Conservation (phyloP, 805 yeast species). For the Zygoascus bituminiphila region DNA sequence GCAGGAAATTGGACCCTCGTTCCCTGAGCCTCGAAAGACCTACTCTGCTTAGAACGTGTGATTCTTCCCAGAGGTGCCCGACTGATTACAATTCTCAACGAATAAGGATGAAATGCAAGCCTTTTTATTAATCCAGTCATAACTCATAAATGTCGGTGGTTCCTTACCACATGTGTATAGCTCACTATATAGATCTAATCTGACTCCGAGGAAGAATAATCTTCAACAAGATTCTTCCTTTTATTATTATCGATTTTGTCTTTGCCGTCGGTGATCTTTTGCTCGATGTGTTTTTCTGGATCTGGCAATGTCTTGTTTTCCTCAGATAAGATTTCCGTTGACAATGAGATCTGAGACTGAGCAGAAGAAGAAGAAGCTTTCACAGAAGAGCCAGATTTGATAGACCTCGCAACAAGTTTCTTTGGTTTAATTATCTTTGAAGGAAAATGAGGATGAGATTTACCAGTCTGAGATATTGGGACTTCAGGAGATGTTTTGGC, state of each 20-base stretch:
- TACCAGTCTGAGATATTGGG: not conserved
- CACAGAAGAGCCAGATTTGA: no score
- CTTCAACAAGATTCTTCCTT: constrained; percentile 1
- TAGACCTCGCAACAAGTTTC: no score
- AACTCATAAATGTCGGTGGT: not conserved
- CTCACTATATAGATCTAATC: not conserved
- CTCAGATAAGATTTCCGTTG: no score
- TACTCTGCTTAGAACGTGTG: constrained; percentile 7
- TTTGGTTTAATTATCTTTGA: not conserved
- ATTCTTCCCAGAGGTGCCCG: not conserved
- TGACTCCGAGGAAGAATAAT: not conserved
- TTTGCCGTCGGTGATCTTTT: no score
- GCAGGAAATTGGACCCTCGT: constrained; percentile 91
- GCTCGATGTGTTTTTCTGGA: no score
- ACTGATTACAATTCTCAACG: not conserved
- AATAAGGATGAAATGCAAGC: not conserved
- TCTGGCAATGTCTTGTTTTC: no score
- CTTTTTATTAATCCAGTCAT: not conserved
- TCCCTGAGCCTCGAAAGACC: constrained; percentile 53
- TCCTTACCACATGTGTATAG: not conserved
- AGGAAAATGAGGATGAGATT: not conserved
- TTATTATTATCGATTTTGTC: no score
- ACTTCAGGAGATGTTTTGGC: not conserved
- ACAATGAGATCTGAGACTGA: no score
- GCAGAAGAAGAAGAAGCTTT: no score